Base-by-base conservation (phyloP, 257 asterid genomes). In the Leonotis leonurus region DNA sequence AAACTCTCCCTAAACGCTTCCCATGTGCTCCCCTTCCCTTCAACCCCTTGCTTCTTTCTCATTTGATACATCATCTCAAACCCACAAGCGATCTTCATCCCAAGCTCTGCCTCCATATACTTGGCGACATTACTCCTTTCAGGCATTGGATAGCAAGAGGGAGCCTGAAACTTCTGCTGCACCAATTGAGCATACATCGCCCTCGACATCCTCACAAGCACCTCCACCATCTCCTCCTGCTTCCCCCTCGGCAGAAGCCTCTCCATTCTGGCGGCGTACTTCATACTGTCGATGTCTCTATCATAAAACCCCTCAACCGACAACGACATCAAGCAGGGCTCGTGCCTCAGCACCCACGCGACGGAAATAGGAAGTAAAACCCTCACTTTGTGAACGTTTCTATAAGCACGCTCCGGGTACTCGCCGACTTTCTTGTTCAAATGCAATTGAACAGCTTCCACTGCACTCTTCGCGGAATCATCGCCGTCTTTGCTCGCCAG, bases 181-280 rank as follows among this genome's bases (percentile, higher is more conserved):
- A 82, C 81, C 80, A 92, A 67, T 67, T 92, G 99, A 3, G 97
- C 97, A 45, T 86, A 92, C 99, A 89, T 89, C 0, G 99, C 93
- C 82, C 89, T 89, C 3, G 96, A 80, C 97, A 92, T 89, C 63
- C 81, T 82, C 62, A 85, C 87, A 30, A 74, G 58, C 71, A 80
- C 86, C 63, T 53, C 81, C 70, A 87, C 96, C 74, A 92, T 67
- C 81, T 81, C 94, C 75, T 89, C 94, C 62, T 40, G 77, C 54
- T 75, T 87, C 26, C 94, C 90, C 65, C 40, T 68, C 3, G 83
- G 81, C 37, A 88, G 51, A 71, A 92, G 84, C 77, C 69, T 85
- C 84, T 80, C 94, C 97, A 89, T 81, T 59, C 51, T 85, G 5
- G 87, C 81, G 1, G 95, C 97, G 45, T 52, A 76, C 76, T 92